phyloP scores from a whole-genome alignment of 2,329 filamentous ascomycete genomes.

The Colletotrichum kahawae region DNA sequence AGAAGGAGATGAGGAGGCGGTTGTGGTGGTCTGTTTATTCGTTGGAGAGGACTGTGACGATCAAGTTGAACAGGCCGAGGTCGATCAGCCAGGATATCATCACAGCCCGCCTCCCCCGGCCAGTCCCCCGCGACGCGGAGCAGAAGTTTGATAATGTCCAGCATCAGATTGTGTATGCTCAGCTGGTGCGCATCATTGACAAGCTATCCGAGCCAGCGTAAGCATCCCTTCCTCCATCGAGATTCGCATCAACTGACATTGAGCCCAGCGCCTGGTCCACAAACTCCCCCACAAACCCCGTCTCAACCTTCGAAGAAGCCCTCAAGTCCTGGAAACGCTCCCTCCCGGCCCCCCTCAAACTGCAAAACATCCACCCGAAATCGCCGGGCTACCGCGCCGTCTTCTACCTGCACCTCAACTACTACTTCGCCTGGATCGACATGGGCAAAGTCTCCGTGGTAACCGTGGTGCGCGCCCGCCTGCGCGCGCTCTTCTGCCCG shows the following conservation, averaged over 20 bases:
- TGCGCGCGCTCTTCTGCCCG: conserved; percentile 23
- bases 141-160: conserved; percentile 37
- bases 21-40: conserved; percentile 37
- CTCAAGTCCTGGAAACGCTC: conserved; percentile 36
- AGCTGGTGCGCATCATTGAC: conserved; percentile 34
- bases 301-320: conserved; percentile 20
- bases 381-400: conserved; percentile 34
- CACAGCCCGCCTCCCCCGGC: conserved; percentile 24
- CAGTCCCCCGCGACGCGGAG: conserved; percentile 22
- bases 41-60: conserved; percentile 27
- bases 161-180: conserved; percentile 34
- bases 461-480: conserved; percentile 30
- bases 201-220: conserved; percentile 30
- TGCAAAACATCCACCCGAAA: conserved; percentile 30
- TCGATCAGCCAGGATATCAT: conserved; percentile 27
- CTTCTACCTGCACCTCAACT: conserved; percentile 40
- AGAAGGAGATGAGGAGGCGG: conserved; percentile 26
- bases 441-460: conserved; percentile 39
- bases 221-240: not conserved
- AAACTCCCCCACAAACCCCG: not conserved
- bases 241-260: not conserved
- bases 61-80: conserved; percentile 30
- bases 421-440: conserved; percentile 40
- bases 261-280: not conserved
- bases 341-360: conserved; percentile 29